phyloP scores from a whole-genome alignment of 805 yeast genomes.

The Pichia ethanolica region DNA sequence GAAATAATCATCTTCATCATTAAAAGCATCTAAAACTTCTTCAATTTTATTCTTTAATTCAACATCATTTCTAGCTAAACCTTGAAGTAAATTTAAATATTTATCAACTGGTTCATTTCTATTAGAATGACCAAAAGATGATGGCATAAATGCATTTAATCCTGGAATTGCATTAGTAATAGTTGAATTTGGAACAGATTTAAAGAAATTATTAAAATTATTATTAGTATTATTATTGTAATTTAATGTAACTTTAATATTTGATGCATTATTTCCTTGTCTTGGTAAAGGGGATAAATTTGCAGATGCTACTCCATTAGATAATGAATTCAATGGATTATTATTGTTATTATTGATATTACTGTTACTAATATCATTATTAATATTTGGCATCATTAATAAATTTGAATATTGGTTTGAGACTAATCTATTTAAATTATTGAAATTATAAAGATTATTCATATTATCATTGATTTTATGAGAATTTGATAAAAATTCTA shows the following conservation, averaged over 20 bases:
- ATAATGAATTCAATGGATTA: background rate
- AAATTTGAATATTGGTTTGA: slow-evolving; percentile 19
- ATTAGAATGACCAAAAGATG: background rate
- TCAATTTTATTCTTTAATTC: slow-evolving; percentile 24
- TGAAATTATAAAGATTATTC: slow-evolving; percentile 23
- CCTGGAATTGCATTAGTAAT: slow-evolving; percentile 14
- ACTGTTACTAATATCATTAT: background rate
- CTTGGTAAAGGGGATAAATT: slow-evolving; percentile 8
- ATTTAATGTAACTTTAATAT: background rate
- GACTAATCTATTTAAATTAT: slow-evolving; percentile 21
- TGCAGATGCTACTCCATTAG: background rate
- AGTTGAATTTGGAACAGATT: slow-evolving; percentile 11
- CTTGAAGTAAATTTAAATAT: slow-evolving; percentile 20
- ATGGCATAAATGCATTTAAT: slow-evolving; percentile 9
- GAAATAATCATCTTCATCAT: slow-evolving; percentile 28
- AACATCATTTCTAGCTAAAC: slow-evolving; percentile 27
- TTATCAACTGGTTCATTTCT: slow-evolving; percentile 22
- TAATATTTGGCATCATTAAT: slow-evolving; percentile 17
- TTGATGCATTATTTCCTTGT: background rate
- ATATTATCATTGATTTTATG: slow-evolving; percentile 17
- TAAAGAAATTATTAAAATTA: slow-evolving; percentile 9
- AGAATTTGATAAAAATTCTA: slow-evolving; percentile 25
- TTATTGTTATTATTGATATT: too few relatives aligned
- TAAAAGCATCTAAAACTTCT: slow-evolving; percentile 23
- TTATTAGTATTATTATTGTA: background rate